phyloP scores from a whole-genome alignment of 768 basidiomycete genomes.

The Naganishia vaughanmartiniae region DNA sequence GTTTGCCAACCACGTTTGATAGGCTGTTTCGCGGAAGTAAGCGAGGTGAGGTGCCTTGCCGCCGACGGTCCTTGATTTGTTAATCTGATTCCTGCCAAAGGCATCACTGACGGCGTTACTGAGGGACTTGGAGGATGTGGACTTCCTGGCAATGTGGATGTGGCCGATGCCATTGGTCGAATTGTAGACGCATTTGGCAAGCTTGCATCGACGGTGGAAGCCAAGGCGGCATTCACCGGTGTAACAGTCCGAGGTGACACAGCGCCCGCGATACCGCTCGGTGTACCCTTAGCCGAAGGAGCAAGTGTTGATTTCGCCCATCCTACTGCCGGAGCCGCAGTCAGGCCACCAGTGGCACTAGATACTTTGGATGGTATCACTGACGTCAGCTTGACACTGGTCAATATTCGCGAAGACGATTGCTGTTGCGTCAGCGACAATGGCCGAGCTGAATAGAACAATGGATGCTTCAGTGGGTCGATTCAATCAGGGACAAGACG shows the following conservation, averaged over 20 bases:
- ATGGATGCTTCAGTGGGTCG: neutral
- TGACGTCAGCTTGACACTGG: constrained; percentile 31
- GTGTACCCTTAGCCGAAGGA: constrained; percentile 15
- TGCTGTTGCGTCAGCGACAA: constrained; percentile 21
- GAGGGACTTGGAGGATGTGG: neutral
- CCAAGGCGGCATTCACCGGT: neutral
- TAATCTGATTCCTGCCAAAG: constrained; percentile 5
- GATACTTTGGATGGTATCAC: constrained; percentile 27
- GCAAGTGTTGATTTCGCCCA: constrained; percentile 23
- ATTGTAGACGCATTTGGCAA: neutral
- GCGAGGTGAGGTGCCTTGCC: constrained; percentile 8
- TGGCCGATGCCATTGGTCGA: neutral
- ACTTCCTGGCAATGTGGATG: neutral
- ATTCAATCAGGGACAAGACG: neutral
- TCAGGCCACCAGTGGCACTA: constrained; percentile 14
- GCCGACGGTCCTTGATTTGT: constrained; percentile 18
- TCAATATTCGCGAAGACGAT: constrained; percentile 22
- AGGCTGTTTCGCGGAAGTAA: neutral
- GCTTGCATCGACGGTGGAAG: too few species aligned
- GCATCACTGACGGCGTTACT: neutral
- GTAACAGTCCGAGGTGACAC: constrained; percentile 5
- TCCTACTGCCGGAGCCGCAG: constrained; percentile 24
- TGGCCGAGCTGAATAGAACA: constrained; percentile 24
- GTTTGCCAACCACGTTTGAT: constrained; percentile 16
- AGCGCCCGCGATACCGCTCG: neutral